Conservation (phyloP, 179 eudicot species). For the Vitellaria paradoxa region DNA sequence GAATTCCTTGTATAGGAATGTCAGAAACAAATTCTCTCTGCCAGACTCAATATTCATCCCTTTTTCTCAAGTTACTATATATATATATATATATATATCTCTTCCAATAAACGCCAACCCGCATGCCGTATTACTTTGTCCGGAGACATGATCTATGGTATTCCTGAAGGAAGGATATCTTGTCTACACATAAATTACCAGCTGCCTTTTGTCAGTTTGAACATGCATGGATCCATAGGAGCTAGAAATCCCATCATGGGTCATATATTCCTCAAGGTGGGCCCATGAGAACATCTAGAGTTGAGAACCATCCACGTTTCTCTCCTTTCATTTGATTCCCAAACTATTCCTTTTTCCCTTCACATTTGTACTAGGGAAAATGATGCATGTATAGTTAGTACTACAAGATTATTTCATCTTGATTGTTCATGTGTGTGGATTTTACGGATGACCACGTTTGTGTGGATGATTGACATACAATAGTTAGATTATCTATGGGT, state of each 20-base stretch:
- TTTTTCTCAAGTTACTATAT: background rate
- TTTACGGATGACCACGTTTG: too few relatives aligned
- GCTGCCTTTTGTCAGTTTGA: slow-evolving; percentile 24
- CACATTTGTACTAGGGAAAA: too few relatives aligned
- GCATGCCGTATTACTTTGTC: slow-evolving; percentile 19
- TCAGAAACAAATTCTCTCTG: slow-evolving; percentile 19
- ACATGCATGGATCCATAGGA: background rate
- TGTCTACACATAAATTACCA: slow-evolving; percentile 8
- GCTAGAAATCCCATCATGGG: slow-evolving; percentile 6
- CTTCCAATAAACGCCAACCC: slow-evolving; percentile 14
- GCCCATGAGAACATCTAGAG: background rate
- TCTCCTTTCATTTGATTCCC: too few relatives aligned
- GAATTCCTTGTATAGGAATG: background rate
- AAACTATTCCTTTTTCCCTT: too few relatives aligned
- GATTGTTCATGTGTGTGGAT: too few relatives aligned
- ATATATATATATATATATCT: too few relatives aligned
- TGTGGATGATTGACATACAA: too few relatives aligned
- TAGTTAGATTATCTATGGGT: too few relatives aligned
- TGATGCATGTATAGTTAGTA: too few relatives aligned
- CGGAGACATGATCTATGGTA: slow-evolving; percentile 19
- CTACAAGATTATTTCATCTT: too few relatives aligned
- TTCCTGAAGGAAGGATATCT: slow-evolving; percentile 20
- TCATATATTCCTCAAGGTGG: background rate
- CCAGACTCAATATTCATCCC: background rate
- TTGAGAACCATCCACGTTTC: background rate